Evolutionary conservation across 2,329 filamentous ascomycete genomes (phyloP).

Genomic region (Fusarium begoniae): DNA sequence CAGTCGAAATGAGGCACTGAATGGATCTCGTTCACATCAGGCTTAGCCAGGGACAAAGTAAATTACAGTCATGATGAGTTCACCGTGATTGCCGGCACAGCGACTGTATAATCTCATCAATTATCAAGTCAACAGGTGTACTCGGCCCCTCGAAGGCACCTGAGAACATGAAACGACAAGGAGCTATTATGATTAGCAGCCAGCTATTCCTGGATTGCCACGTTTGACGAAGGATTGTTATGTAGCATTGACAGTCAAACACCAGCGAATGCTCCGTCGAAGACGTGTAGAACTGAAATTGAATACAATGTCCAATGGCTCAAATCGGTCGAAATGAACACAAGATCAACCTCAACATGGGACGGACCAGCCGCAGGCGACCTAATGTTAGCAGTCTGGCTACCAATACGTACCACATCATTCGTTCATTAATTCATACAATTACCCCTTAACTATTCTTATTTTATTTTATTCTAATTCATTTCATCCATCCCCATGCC

Average conservation of each 20-base stretch:
- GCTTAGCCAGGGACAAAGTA: slow-evolving; percentile 33
- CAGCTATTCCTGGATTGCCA: slow-evolving; percentile 9
- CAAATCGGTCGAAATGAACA: slow-evolving; percentile 18
- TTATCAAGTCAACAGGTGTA: slow-evolving; percentile 11
- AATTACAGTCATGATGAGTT: slow-evolving; percentile 33
- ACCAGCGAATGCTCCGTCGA: not conserved
- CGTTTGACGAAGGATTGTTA: slow-evolving; percentile 11
- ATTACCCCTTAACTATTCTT: slow-evolving; percentile 6
- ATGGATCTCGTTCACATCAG: slow-evolving; percentile 41
- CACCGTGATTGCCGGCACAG: slow-evolving; percentile 18
- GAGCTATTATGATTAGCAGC: not conserved
- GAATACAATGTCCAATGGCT: not conserved
- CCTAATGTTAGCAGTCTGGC: slow-evolving; percentile 1
- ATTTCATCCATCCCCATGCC: not conserved
- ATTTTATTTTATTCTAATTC: not conserved
- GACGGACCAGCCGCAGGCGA: slow-evolving; percentile 13
- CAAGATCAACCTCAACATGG: slow-evolving; percentile 22
- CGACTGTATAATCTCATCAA: not conserved
- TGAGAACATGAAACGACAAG: slow-evolving; percentile 28
- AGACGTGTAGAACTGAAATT: not conserved
- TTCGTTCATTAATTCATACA: not conserved
- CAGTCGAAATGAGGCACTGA: slow-evolving; percentile 39
- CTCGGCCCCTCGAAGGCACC: not conserved
- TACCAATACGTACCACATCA: slow-evolving; percentile 4
- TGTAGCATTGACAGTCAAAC: not conserved